A percentile compares a stretch with the other conserved stretches of the same genome.
Evolutionary conservation across 768 basidiomycete genomes (phyloP).

Genomic region (Amanita jacksonii): DNA sequence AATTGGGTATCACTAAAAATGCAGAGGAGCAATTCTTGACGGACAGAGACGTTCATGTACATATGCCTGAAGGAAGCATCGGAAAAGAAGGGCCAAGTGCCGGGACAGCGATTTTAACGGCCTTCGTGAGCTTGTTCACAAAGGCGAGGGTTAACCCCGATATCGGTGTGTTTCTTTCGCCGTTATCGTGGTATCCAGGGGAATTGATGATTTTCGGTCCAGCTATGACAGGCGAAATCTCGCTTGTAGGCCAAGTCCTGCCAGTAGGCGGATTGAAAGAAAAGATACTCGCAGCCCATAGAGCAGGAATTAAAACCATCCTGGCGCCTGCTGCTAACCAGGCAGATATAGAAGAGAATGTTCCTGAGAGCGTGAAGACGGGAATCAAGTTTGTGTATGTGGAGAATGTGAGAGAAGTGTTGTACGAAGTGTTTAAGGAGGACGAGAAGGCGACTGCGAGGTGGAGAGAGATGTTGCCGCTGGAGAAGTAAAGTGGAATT

Average conservation of each 20-base stretch:
- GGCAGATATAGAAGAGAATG: slow-evolving; percentile 95
- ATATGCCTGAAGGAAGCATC: slow-evolving; percentile 93
- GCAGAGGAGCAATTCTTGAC: slow-evolving; percentile 71
- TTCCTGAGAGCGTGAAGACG: slow-evolving; percentile 90
- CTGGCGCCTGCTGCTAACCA: slow-evolving; percentile 82
- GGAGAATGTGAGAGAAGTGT: slow-evolving; percentile 83
- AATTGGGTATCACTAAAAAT: slow-evolving; percentile 74
- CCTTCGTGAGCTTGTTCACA: slow-evolving; percentile 88
- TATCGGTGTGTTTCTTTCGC: slow-evolving; percentile 51
- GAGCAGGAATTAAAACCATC: slow-evolving; percentile 92
- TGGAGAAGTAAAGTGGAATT: too few relatives aligned
- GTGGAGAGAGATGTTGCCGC: too few relatives aligned
- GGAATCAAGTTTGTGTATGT: slow-evolving; percentile 95
- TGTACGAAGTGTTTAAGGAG: slow-evolving; percentile 78
- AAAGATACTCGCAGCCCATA: slow-evolving; percentile 94
- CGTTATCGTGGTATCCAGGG: neutral
- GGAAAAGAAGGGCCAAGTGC: slow-evolving; percentile 97
- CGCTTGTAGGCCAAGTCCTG: slow-evolving; percentile 90
- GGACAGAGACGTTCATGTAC: slow-evolving; percentile 86
- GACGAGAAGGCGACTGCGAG: too few relatives aligned
- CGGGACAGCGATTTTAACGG: slow-evolving; percentile 86
- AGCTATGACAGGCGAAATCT: slow-evolving; percentile 99
- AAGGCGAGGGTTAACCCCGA: slow-evolving; percentile 77
- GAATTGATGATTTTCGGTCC: slow-evolving; percentile 1
- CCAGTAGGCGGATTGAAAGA: slow-evolving; percentile 95